A percentile compares a stretch with the other conserved stretches of the same genome.
Evolutionary conservation across 2,329 filamentous ascomycete species (phyloP).

Genomic region (Arthroderma uncinatum): DNA sequence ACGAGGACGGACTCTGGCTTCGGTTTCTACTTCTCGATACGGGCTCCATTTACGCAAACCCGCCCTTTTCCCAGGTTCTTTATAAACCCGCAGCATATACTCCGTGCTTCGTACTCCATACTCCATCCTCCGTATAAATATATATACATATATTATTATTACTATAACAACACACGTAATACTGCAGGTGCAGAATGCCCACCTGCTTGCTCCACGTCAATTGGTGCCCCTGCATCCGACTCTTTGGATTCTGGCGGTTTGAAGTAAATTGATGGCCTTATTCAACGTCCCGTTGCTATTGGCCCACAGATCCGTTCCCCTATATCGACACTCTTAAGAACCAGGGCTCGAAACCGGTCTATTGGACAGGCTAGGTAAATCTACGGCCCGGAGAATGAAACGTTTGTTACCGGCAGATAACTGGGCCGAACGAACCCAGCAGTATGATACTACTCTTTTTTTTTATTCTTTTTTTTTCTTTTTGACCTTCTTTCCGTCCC

Average conservation of each 20-base stretch:
- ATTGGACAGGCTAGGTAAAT: constrained; percentile 3
- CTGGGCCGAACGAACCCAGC: background rate
- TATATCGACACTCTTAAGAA: background rate
- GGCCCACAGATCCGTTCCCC: background rate
- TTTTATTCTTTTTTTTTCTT: background rate
- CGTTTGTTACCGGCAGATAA: constrained; percentile 1
- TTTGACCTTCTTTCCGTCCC: background rate
- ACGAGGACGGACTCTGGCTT: background rate
- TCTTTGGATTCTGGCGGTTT: background rate
- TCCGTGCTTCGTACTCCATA: too few relatives aligned
- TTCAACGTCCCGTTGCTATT: constrained; percentile 1
- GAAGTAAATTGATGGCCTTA: background rate
- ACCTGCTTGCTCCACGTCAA: background rate
- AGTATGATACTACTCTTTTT: background rate
- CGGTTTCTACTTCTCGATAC: background rate
- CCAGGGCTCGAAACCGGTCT: background rate
- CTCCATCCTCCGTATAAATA: too few relatives aligned
- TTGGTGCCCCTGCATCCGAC: background rate
- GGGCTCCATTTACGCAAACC: background rate
- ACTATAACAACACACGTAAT: background rate
- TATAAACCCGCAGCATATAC: background rate
- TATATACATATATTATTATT: background rate
- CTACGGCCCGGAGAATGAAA: constrained; percentile 5
- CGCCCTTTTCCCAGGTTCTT: background rate
- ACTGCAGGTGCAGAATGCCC: background rate